Conservation (phyloP, 2,329 filamentous ascomycete genomes). For the Ophiocordyceps robertsii region DNA sequence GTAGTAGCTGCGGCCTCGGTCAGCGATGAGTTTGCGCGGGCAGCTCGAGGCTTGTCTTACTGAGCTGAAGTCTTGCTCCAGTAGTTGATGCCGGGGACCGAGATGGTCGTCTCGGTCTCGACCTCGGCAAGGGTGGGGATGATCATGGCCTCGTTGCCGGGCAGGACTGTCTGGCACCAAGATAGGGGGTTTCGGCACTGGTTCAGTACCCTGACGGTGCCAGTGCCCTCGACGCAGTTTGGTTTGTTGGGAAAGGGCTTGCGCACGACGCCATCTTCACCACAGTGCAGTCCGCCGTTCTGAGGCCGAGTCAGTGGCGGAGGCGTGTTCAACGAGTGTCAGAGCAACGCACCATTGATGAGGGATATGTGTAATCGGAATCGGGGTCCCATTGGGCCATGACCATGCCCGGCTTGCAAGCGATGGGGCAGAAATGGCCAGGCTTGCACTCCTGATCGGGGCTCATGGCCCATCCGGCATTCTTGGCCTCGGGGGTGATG, state of each 20-base stretch:
- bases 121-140: conserved; percentile 58
- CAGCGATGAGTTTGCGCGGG: conserved; percentile 3
- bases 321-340: background rate
- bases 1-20: conserved; percentile 48
- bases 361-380: conserved; percentile 54
- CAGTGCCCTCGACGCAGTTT: conserved; percentile 58
- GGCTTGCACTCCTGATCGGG: conserved; percentile 57
- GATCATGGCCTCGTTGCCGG: conserved; percentile 70
- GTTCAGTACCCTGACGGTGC: conserved; percentile 52
- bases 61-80: conserved; percentile 64
- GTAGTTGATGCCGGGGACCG: conserved; percentile 57
- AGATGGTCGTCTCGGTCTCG: conserved; percentile 39
- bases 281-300: conserved; percentile 65
- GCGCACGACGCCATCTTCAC: conserved; percentile 47
- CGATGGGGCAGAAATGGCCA: conserved; percentile 61
- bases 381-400: conserved; percentile 67
- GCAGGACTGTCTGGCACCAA: conserved; percentile 69
- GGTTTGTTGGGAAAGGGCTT: conserved; percentile 57
- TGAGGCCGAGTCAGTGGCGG: conserved; percentile 15
- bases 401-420: conserved; percentile 62
- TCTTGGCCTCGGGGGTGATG: conserved; percentile 48
- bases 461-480: conserved; percentile 70
- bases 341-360: conserved; percentile 52
- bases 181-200: conserved; percentile 48
- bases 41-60: conserved; percentile 29